Evolutionary conservation across 2,329 filamentous ascomycete genomes (phyloP).

Genomic region (Colletotrichum liriopes): DNA sequence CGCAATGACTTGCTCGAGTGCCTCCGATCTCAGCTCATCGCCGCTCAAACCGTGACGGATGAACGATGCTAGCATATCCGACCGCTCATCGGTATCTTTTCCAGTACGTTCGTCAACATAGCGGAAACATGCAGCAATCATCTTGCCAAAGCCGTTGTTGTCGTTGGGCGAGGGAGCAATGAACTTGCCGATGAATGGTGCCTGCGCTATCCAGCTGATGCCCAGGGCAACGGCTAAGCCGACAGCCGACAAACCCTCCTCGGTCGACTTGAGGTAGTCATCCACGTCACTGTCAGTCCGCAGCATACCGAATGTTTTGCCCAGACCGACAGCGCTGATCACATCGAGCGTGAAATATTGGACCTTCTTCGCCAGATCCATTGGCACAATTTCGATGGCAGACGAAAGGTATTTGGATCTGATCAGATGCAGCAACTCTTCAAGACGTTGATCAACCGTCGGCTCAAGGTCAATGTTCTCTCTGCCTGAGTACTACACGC

Average conservation of each 20-base stretch:
- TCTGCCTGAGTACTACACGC: constrained; percentile 66
- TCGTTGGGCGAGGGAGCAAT: constrained; percentile 50
- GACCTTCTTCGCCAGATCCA: constrained; percentile 64
- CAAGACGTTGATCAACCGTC: constrained; percentile 63
- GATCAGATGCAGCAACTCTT: constrained; percentile 62
- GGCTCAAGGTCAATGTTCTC: constrained; percentile 67
- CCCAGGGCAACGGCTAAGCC: constrained; percentile 49
- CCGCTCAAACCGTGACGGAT: constrained; percentile 47
- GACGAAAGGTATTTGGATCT: constrained; percentile 59
- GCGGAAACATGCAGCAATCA: constrained; percentile 51
- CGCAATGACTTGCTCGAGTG: constrained; percentile 56
- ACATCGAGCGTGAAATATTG: constrained; percentile 70
- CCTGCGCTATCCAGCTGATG: constrained; percentile 51
- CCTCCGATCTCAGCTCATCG: constrained; percentile 49
- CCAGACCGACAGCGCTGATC: constrained; percentile 66
- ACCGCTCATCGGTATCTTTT: constrained; percentile 42
- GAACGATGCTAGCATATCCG: constrained; percentile 52
- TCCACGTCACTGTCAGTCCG: constrained; percentile 61
- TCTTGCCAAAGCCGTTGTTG: constrained; percentile 53
- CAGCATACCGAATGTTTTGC: constrained; percentile 65
- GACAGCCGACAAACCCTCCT: constrained; percentile 51
- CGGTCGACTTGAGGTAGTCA: constrained; percentile 54
- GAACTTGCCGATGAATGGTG: constrained; percentile 48
- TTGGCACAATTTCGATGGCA: constrained; percentile 47
- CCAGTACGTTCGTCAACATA: constrained; percentile 48